A percentile compares a stretch with the other conserved stretches of the same genome.
Conservation (phyloP, 371 early-diverging fungal genomes). For the Mucor ambiguus region DNA sequence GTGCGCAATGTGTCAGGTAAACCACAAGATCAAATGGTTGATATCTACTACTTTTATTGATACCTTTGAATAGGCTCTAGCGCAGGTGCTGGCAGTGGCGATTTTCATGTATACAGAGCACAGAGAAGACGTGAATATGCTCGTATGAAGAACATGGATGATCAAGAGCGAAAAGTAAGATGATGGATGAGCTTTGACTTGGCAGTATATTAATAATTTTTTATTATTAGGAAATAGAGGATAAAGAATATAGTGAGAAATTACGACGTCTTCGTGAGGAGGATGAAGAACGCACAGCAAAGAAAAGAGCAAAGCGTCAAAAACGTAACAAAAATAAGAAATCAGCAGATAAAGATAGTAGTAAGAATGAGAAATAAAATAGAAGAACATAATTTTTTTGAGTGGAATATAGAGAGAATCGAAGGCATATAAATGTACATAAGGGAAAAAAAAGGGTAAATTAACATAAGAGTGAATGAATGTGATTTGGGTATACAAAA, state of each 20-base stretch:
- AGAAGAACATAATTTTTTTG: constrained; percentile 4
- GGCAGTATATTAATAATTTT: background rate
- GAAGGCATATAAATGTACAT: constrained; percentile 19
- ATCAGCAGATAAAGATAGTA: constrained; percentile 25
- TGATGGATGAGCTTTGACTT: constrained; percentile 4
- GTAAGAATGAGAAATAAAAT: constrained; percentile 4
- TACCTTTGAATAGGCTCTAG: constrained; percentile 68
- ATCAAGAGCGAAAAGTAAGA: constrained; percentile 72
- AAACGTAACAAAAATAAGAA: constrained; percentile 58
- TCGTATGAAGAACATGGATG: constrained; percentile 79
- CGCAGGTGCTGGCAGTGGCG: constrained; percentile 96
- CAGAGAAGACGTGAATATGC: constrained; percentile 87
- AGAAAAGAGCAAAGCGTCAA: constrained; percentile 82
- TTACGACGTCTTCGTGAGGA: constrained; percentile 56
- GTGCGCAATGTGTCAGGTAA: constrained; percentile 80
- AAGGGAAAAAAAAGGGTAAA: background rate
- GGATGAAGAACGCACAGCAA: constrained; percentile 85
- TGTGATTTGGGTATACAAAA: constrained; percentile 4
- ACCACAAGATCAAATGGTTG: background rate
- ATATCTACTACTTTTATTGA: background rate
- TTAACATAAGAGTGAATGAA: constrained; percentile 5
- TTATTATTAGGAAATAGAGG: constrained; percentile 42
- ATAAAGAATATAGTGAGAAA: constrained; percentile 60
- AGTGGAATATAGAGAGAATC: background rate
- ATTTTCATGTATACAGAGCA: constrained; percentile 94